A percentile compares a stretch with the other conserved stretches of the same genome.
Evolutionary conservation across 2,329 filamentous ascomycete species (phyloP).

Genomic region (Bipolaris gigantea): DNA sequence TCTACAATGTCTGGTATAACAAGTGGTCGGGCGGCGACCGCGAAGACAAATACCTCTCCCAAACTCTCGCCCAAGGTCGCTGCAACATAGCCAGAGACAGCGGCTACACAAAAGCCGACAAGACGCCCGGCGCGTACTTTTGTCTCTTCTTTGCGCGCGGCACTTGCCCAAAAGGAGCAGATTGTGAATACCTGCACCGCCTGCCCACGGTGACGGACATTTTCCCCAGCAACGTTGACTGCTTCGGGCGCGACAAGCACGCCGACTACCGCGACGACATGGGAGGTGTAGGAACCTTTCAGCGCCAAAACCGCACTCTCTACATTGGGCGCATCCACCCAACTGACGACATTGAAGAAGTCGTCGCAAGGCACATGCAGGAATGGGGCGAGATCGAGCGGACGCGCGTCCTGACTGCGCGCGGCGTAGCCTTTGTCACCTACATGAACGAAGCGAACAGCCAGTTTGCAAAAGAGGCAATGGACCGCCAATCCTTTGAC

Average conservation of each 20-base stretch:
- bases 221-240: slow-evolving; percentile 92
- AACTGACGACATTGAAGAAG: slow-evolving; percentile 94
- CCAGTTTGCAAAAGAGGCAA: slow-evolving; percentile 69
- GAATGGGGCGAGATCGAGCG: slow-evolving; percentile 96
- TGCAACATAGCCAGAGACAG: slow-evolving; percentile 78
- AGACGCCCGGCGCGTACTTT: slow-evolving; percentile 71
- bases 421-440: slow-evolving; percentile 93
- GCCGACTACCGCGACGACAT: slow-evolving; percentile 95
- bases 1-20: slow-evolving; percentile 99
- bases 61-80: slow-evolving; percentile 78
- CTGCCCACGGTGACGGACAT: slow-evolving; percentile 84
- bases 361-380: slow-evolving; percentile 90
- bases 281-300: slow-evolving; percentile 93
- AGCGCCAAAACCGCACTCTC: slow-evolving; percentile 89
- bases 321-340: slow-evolving; percentile 95
- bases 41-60: slow-evolving; percentile 85
- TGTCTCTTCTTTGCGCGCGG: slow-evolving; percentile 91
- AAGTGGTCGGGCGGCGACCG: slow-evolving; percentile 96
- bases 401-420: slow-evolving; percentile 79
- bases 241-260: slow-evolving; percentile 91
- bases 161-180: slow-evolving; percentile 78
- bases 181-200: slow-evolving; percentile 92
- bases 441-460: slow-evolving; percentile 74
- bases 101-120: slow-evolving; percentile 56
- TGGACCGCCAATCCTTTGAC: slow-evolving; percentile 92